Conservation (phyloP, 768 basidiomycete genomes). For the Hypholoma sublateritium region DNA sequence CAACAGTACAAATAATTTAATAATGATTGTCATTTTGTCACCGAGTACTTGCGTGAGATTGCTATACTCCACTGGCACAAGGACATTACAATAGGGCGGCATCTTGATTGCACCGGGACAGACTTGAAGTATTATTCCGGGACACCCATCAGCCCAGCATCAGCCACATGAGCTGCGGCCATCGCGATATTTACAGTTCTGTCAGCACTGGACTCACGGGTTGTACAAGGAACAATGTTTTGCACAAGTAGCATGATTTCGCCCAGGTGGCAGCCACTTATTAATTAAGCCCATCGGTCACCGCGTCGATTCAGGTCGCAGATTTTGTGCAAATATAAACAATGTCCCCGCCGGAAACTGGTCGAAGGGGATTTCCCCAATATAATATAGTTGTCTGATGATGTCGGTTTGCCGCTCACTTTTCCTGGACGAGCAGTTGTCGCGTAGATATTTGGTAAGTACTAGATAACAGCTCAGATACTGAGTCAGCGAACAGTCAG, state of each 20-base stretch:
- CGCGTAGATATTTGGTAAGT: too few species aligned
- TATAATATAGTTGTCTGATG: too few species aligned
- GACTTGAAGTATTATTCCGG: conserved; percentile 2
- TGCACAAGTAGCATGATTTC: background rate
- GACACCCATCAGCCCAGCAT: background rate
- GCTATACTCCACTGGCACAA: conserved; percentile 7
- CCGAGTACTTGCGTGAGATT: conserved; percentile 1
- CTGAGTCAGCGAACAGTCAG: background rate
- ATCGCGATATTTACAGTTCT: conserved; percentile 25
- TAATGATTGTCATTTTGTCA: background rate
- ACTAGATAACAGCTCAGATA: too few species aligned
- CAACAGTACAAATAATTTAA: background rate
- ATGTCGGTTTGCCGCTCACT: too few species aligned
- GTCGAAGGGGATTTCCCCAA: too few species aligned
- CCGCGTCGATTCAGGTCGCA: background rate
- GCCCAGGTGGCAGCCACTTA: background rate
- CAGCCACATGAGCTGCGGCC: conserved; percentile 8
- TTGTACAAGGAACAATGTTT: conserved; percentile 7
- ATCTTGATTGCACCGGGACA: conserved; percentile 1
- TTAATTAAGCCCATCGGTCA: background rate
- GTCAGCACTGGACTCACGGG: conserved; percentile 22
- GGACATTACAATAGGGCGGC: background rate
- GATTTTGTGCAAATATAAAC: background rate
- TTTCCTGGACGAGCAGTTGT: too few species aligned
- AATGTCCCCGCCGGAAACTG: background rate